phyloP scores from a whole-genome alignment of 305 asterid genomes.

The Salvia sclarea region DNA sequence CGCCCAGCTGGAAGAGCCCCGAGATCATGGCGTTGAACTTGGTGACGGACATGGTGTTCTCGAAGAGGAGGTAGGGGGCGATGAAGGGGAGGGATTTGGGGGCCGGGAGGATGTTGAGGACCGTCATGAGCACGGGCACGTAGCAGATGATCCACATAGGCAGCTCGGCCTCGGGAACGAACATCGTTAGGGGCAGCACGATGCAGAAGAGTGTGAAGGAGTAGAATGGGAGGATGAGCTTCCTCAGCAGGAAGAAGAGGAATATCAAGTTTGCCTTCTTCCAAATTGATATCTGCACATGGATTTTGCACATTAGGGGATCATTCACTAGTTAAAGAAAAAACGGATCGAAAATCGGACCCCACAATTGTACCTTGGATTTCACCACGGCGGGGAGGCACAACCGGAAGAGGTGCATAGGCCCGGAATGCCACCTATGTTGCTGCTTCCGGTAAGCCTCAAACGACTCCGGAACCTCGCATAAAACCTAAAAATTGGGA shows the following conservation, averaged over 20 bases:
- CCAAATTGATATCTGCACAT: slow-evolving; percentile 59
- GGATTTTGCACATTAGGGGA: no score
- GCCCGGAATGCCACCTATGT: slow-evolving; percentile 79
- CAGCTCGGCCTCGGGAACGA: slow-evolving; percentile 62
- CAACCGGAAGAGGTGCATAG: slow-evolving; percentile 69
- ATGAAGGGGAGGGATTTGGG: slow-evolving; percentile 68
- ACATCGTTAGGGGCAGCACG: slow-evolving; percentile 67
- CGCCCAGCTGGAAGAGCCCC: slow-evolving; percentile 61
- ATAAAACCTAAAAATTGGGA: slow-evolving; percentile 43
- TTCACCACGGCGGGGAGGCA: slow-evolving; percentile 56
- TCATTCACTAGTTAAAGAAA: no score
- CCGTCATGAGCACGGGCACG: slow-evolving; percentile 58
- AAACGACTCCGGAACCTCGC: slow-evolving; percentile 71
- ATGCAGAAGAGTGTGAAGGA: slow-evolving; percentile 68
- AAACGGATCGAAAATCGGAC: no score
- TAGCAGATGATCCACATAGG: slow-evolving; percentile 65
- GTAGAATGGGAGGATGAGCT: slow-evolving; percentile 66
- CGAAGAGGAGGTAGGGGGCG: slow-evolving; percentile 68
- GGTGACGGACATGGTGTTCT: slow-evolving; percentile 71
- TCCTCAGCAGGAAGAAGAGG: slow-evolving; percentile 61
- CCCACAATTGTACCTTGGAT: slow-evolving; percentile 46
- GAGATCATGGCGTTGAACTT: slow-evolving; percentile 73
- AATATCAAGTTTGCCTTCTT: slow-evolving; percentile 65
- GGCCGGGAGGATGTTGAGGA: slow-evolving; percentile 53
- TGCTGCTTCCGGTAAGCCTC: slow-evolving; percentile 73